phyloP scores from a whole-genome alignment of 192 early-diverging fungal species.

The Anaeromyces robustus region DNA sequence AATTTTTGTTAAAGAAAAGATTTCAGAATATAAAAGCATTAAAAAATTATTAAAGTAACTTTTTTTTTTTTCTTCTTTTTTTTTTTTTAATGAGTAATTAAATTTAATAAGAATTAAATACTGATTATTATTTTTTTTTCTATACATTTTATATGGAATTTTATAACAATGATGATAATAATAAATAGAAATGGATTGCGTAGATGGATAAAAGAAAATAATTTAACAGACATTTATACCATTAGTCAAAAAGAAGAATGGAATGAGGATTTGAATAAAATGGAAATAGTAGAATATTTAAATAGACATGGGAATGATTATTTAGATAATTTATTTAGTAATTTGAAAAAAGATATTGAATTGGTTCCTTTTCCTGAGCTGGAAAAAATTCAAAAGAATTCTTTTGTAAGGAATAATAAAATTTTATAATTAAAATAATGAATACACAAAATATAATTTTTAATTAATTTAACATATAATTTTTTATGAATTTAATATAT shows the following conservation, averaged over 20 bases:
- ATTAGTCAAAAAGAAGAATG: background rate
- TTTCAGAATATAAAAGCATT: too few relatives aligned
- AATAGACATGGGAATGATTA: background rate
- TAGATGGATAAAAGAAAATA: background rate
- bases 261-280: background rate
- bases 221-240: background rate
- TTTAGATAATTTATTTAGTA: background rate
- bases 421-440: background rate
- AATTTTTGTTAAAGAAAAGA: too few relatives aligned
- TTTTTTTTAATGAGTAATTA: too few relatives aligned
- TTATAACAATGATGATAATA: too few relatives aligned
- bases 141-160: too few relatives aligned
- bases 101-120: too few relatives aligned
- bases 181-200: background rate
- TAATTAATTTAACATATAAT: too few relatives aligned
- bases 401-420: background rate
- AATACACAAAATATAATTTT: too few relatives aligned
- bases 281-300: background rate
- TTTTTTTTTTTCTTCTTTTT: too few relatives aligned
- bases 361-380: background rate
- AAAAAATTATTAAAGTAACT: too few relatives aligned
- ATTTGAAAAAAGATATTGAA: background rate
- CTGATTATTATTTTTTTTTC: too few relatives aligned
- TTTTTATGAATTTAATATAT: too few relatives aligned
- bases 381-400: background rate